These are phyloP conservation scores for Candida mesenterica DNA, from an alignment of 1,139 yeast species.

Conservation along the genomic window DNA sequence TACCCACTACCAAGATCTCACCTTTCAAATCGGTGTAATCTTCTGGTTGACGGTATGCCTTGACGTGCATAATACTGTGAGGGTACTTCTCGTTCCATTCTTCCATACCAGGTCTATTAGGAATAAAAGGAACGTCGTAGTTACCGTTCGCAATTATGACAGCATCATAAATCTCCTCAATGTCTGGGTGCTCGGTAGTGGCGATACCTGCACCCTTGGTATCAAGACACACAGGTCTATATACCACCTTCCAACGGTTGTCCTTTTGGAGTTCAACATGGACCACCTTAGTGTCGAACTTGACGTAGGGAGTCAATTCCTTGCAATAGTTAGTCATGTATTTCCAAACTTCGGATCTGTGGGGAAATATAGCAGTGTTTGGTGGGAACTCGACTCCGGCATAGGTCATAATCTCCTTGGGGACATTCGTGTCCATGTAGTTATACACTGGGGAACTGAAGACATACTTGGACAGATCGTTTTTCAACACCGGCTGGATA, in stretches of 20 bases:
- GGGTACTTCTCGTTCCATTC: conserved; percentile 49
- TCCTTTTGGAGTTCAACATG: conserved; percentile 18
- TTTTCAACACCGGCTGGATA: conserved; percentile 16
- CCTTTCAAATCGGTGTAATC: conserved; percentile 38
- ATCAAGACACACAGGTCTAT: conserved; percentile 27
- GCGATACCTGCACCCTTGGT: conserved; percentile 19
- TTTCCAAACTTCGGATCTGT: conserved; percentile 44
- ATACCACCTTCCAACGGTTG: conserved; percentile 16
- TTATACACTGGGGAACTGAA: conserved; percentile 49
- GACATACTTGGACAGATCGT: conserved; percentile 21
- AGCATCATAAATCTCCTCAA: conserved; percentile 39
- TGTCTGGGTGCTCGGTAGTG: conserved; percentile 10
- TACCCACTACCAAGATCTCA: conserved; percentile 55
- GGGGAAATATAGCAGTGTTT: conserved; percentile 47
- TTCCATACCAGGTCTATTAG: conserved; percentile 51
- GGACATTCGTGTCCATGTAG: conserved; percentile 62
- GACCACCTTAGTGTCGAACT: conserved; percentile 38
- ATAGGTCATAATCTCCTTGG: conserved; percentile 56
- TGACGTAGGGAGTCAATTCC: conserved; percentile 22
- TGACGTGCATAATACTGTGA: conserved; percentile 55
- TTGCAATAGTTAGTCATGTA: conserved; percentile 44
- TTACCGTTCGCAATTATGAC: conserved; percentile 60
- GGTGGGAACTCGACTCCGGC: conserved; percentile 43
- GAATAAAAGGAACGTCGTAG: conserved; percentile 55
- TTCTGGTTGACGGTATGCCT: conserved; percentile 52